Conservation (phyloP, 305 asterid genomes). For the Rubia occidens region DNA sequence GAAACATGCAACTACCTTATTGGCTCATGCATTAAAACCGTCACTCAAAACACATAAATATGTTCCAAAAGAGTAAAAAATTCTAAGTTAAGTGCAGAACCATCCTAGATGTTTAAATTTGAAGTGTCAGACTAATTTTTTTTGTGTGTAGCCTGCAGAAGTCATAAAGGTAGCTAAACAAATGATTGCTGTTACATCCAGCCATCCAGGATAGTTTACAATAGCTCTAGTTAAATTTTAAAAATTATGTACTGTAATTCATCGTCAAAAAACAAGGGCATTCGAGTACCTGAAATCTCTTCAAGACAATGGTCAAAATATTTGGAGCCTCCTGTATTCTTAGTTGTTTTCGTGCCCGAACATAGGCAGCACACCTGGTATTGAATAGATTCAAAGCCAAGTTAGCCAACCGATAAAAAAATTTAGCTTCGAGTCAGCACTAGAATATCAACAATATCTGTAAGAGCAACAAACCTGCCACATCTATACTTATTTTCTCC, state of each 20-base stretch:
- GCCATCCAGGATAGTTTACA: not conserved
- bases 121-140: not conserved
- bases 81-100: not conserved
- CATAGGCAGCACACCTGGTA: slow-evolving; percentile 63
- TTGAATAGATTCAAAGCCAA: slow-evolving; percentile 17
- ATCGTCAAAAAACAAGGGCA: not conserved
- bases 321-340: slow-evolving; percentile 78
- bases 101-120: not conserved
- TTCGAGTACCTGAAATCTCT: slow-evolving; percentile 71
- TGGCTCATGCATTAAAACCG: not conserved
- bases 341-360: slow-evolving; percentile 63
- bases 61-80: not conserved
- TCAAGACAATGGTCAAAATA: slow-evolving; percentile 73
- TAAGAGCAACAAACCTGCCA: slow-evolving; percentile 38
- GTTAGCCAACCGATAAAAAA: not conserved
- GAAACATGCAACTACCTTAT: not conserved
- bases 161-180: not conserved
- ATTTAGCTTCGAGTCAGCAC: not conserved
- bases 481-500: slow-evolving; percentile 87
- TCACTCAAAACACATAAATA: not conserved
- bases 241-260: not conserved
- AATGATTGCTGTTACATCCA: not conserved
- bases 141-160: not conserved
- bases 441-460: not conserved
- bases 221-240: not conserved